These are phyloP conservation scores for Mortierella antarctica DNA, from an alignment of 192 early-diverging fungal species.

Conservation along the genomic window DNA sequence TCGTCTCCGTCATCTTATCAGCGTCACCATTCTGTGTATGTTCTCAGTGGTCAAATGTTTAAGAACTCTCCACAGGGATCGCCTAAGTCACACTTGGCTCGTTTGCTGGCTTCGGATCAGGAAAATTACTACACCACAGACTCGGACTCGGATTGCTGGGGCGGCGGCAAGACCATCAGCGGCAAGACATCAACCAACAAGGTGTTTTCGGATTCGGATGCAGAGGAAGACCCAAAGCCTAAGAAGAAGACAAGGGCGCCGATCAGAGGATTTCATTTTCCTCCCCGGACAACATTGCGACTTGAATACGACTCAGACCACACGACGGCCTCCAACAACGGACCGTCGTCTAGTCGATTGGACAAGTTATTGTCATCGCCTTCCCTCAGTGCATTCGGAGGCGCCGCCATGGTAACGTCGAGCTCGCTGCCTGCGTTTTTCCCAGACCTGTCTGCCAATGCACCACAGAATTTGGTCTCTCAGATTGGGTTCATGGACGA, in stretches of 20 bases:
- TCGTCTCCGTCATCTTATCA: conserved; percentile 51
- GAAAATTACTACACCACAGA: conserved; percentile 50
- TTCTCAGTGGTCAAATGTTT: conserved; percentile 52
- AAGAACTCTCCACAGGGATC: conserved; percentile 46
- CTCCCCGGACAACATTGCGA: conserved; percentile 24
- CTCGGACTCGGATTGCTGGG: conserved; percentile 48
- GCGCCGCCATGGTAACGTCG: conserved; percentile 19
- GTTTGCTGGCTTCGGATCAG: conserved; percentile 43
- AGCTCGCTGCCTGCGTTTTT: conserved; percentile 43
- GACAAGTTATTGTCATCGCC: conserved; percentile 39
- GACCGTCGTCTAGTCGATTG: conserved; percentile 4
- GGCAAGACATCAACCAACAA: conserved; percentile 32
- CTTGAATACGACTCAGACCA: conserved; percentile 48
- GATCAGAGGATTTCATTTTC: conserved; percentile 21
- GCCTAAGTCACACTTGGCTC: conserved; percentile 38
- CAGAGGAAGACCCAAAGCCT: conserved; percentile 22
- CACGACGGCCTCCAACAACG: conserved; percentile 23
- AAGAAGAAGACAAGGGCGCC: conserved; percentile 12
- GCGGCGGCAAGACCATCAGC: background rate
- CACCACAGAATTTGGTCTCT: conserved; percentile 49
- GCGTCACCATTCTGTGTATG: conserved; percentile 47
- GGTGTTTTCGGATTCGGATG: conserved; percentile 50
- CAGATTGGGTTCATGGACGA: conserved; percentile 54
- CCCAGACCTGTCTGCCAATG: conserved; percentile 46
- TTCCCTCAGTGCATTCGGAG: conserved; percentile 33